phyloP scores from a whole-genome alignment of 176 grass and related monocot genomes.

The Neostapfia colusana region DNA sequence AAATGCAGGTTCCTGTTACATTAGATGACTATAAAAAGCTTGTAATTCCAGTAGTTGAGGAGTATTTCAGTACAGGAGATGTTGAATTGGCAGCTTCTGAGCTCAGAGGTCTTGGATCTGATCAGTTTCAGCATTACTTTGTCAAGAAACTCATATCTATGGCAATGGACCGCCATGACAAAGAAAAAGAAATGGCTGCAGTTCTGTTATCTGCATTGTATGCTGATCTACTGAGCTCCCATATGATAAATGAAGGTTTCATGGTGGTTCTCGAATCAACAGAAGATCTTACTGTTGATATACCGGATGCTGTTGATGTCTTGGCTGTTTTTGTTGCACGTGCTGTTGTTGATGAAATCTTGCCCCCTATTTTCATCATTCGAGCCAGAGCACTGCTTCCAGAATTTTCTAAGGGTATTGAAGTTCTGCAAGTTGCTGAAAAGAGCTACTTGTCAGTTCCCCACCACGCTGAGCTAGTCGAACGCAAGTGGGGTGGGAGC shows the following conservation, averaged over 20 bases:
- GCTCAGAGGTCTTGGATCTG: slow-evolving; percentile 54
- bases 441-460: slow-evolving; percentile 85
- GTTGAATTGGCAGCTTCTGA: slow-evolving; percentile 67
- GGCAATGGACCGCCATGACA: slow-evolving; percentile 87
- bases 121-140: slow-evolving; percentile 70
- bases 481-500: slow-evolving; percentile 72
- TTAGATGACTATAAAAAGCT: slow-evolving; percentile 66
- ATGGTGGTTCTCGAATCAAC: slow-evolving; percentile 68
- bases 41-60: slow-evolving; percentile 64
- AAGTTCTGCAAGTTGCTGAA: slow-evolving; percentile 59
- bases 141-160: slow-evolving; percentile 85
- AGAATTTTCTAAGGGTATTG: slow-evolving; percentile 58
- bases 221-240: slow-evolving; percentile 63
- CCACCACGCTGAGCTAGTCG: slow-evolving; percentile 75
- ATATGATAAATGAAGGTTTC: slow-evolving; percentile 70
- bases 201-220: slow-evolving; percentile 72
- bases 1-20: slow-evolving; percentile 54
- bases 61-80: slow-evolving; percentile 84
- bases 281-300: slow-evolving; percentile 73
- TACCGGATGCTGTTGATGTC: slow-evolving; percentile 72
- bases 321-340: slow-evolving; percentile 74
- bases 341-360: slow-evolving; percentile 76
- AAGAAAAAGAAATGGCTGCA: slow-evolving; percentile 91
- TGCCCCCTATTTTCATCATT: slow-evolving; percentile 69
- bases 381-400: slow-evolving; percentile 58